Evolutionary conservation across 1,284 basidiomycete genomes (phyloP).

Genomic region (Cryptococcus amylolentus): DNA sequence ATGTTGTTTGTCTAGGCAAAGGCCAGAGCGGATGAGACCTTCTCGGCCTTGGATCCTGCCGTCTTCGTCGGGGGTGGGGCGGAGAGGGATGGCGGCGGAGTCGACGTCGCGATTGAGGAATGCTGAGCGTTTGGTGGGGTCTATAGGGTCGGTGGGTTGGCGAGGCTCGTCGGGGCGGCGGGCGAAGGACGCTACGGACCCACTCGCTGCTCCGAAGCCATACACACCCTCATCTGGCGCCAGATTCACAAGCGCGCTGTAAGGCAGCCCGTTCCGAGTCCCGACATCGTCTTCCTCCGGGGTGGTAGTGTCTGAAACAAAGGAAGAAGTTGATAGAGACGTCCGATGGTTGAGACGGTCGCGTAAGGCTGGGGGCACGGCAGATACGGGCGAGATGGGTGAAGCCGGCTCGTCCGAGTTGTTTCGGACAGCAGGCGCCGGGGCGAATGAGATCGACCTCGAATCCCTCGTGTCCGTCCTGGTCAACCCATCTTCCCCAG

Average conservation of each 20-base stretch:
- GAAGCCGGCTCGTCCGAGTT: background rate
- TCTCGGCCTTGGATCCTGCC: conserved; percentile 63
- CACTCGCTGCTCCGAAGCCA: conserved; percentile 32
- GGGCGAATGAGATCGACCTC: conserved; percentile 40
- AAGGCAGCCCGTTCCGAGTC: conserved; percentile 67
- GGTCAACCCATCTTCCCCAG: conserved; percentile 10
- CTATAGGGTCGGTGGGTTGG: background rate
- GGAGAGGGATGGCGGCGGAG: conserved; percentile 68
- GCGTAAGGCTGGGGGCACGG: conserved; percentile 14
- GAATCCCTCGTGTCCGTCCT: conserved; percentile 33
- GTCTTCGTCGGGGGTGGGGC: conserved; percentile 62
- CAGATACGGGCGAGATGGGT: conserved; percentile 12
- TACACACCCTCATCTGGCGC: conserved; percentile 73
- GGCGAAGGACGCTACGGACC: background rate
- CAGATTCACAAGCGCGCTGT: conserved; percentile 72
- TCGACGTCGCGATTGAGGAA: conserved; percentile 73
- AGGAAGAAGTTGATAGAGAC: conserved; percentile 25
- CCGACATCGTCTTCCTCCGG: conserved; percentile 14
- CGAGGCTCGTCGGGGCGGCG: background rate
- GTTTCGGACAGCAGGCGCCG: conserved; percentile 18
- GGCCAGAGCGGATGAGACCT: conserved; percentile 76
- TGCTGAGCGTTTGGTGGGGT: background rate
- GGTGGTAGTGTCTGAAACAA: conserved; percentile 29
- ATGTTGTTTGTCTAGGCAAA: conserved; percentile 88
- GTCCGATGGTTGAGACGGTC: conserved; percentile 14